These are phyloP conservation scores for Aegilops longissima DNA, from an alignment of 176 grass and related monocot genomes.

Conservation along the genomic window DNA sequence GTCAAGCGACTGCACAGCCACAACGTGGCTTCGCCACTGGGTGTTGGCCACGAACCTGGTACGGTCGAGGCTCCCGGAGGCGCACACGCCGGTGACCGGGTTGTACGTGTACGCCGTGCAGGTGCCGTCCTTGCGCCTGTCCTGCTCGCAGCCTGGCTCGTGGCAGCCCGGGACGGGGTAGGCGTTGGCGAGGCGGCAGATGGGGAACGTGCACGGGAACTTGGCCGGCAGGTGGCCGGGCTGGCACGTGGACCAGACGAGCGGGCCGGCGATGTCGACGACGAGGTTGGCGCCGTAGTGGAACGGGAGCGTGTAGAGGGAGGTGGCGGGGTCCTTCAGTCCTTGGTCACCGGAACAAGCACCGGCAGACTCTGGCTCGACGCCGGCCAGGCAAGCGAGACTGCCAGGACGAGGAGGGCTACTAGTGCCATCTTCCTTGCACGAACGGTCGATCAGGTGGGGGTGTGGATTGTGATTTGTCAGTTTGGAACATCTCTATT, in stretches of 20 bases:
- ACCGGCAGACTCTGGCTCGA: background rate
- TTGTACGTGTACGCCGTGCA: conserved; percentile 35
- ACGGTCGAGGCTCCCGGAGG: conserved; percentile 13
- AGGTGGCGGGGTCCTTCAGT: conserved; percentile 19
- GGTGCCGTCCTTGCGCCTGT: too few species aligned
- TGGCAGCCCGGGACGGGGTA: background rate
- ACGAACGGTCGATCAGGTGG: too few species aligned
- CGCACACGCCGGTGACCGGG: conserved; percentile 37
- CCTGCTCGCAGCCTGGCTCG: background rate
- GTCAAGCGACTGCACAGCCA: too few species aligned
- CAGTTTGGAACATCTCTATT: too few species aligned
- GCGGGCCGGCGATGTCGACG: conserved; percentile 25
- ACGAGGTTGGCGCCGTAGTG: background rate
- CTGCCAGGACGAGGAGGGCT: background rate
- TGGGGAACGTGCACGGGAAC: background rate
- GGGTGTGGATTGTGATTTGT: too few species aligned
- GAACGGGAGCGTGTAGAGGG: conserved; percentile 33
- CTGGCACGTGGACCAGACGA: conserved; percentile 44
- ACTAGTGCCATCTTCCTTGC: background rate
- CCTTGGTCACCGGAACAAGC: conserved; percentile 17
- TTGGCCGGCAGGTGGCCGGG: background rate
- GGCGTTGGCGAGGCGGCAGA: conserved; percentile 17
- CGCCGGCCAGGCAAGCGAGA: background rate
- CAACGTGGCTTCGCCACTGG: background rate
- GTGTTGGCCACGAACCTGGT: conserved; percentile 22